Conservation (phyloP, 2,329 filamentous ascomycete genomes). For the Sodiomyces alkalinus region DNA sequence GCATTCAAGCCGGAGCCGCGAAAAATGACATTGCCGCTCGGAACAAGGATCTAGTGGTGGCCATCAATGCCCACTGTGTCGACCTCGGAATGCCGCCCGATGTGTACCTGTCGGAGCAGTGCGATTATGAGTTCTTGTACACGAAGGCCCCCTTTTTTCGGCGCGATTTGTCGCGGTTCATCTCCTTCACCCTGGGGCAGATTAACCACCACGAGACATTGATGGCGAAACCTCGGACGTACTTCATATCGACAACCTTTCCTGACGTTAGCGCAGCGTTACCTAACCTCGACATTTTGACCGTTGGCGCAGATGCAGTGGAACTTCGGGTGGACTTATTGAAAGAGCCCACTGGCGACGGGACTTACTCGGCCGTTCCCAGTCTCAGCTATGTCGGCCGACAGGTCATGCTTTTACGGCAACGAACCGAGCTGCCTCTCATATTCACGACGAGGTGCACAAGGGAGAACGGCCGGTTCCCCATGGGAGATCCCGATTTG, state of each 20-base stretch:
- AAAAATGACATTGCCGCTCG: constrained; percentile 41
- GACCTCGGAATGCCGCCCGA: constrained; percentile 57
- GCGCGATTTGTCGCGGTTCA: constrained; percentile 62
- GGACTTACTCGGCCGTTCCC: constrained; percentile 48
- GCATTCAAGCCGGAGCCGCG: constrained; percentile 42
- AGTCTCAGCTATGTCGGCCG: constrained; percentile 75
- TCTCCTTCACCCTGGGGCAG: constrained; percentile 67
- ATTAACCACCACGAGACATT: constrained; percentile 64
- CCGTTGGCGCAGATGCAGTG: constrained; percentile 73
- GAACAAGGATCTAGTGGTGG: constrained; percentile 42
- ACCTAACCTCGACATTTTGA: constrained; percentile 74
- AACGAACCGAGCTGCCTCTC: constrained; percentile 76
- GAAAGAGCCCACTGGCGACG: constrained; percentile 52
- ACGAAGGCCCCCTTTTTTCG: constrained; percentile 57
- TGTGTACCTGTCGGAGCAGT: constrained; percentile 45
- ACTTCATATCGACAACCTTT: constrained; percentile 79
- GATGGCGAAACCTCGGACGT: constrained; percentile 63
- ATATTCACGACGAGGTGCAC: constrained; percentile 78
- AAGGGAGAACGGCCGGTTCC: constrained; percentile 69
- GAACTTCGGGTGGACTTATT: constrained; percentile 75
- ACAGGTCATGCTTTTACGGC: constrained; percentile 70
- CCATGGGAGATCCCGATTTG: constrained; percentile 61
- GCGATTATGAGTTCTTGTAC: constrained; percentile 81
- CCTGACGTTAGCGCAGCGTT: constrained; percentile 71
- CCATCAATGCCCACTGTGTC: constrained; percentile 66